phyloP scores from a whole-genome alignment of 768 basidiomycete genomes.

The Lactarius hengduanensis region DNA sequence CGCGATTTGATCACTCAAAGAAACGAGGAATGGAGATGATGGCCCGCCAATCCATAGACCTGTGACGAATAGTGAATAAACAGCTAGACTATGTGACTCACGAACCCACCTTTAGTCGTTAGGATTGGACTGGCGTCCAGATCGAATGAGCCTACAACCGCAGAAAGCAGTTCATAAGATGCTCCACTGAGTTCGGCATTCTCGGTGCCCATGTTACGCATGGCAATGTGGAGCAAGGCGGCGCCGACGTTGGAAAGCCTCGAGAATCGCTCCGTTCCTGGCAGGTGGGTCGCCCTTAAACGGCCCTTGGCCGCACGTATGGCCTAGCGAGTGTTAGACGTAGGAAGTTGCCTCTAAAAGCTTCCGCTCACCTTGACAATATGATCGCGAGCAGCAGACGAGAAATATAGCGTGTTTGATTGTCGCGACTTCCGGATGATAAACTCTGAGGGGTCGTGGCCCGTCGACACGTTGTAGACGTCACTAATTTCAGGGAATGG shows the following conservation, averaged over 20 bases:
- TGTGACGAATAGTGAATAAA: slow-evolving; percentile 13
- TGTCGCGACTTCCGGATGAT: slow-evolving; percentile 73
- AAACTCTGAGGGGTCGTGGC: slow-evolving; percentile 75
- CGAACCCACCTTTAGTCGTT: slow-evolving; percentile 59
- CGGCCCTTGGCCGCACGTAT: slow-evolving; percentile 75
- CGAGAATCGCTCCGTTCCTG: slow-evolving; percentile 62
- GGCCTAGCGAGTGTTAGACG: slow-evolving; percentile 41
- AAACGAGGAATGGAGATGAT: slow-evolving; percentile 49
- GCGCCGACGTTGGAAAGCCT: slow-evolving; percentile 84
- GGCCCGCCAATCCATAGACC: slow-evolving; percentile 55
- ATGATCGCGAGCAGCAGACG: slow-evolving; percentile 62
- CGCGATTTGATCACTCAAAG: slow-evolving; percentile 70
- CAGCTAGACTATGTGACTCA: neutral
- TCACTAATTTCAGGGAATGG: slow-evolving; percentile 81
- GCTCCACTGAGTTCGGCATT: slow-evolving; percentile 78
- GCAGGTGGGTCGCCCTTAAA: slow-evolving; percentile 53
- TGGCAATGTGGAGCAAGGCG: slow-evolving; percentile 80
- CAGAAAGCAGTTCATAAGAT: slow-evolving; percentile 75
- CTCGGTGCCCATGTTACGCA: slow-evolving; percentile 70
- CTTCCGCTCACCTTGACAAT: slow-evolving; percentile 63
- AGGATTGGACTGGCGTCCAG: slow-evolving; percentile 72
- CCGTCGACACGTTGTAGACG: slow-evolving; percentile 76
- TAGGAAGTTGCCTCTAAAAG: neutral
- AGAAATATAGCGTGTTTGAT: slow-evolving; percentile 72
- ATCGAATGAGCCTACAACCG: slow-evolving; percentile 74